Percentiles rank a stretch among this genome's conserved stretches.
These are phyloP conservation scores for Protomyces inouyei DNA, from an alignment of 1,139 yeast genomes.

Conservation along the genomic window DNA sequence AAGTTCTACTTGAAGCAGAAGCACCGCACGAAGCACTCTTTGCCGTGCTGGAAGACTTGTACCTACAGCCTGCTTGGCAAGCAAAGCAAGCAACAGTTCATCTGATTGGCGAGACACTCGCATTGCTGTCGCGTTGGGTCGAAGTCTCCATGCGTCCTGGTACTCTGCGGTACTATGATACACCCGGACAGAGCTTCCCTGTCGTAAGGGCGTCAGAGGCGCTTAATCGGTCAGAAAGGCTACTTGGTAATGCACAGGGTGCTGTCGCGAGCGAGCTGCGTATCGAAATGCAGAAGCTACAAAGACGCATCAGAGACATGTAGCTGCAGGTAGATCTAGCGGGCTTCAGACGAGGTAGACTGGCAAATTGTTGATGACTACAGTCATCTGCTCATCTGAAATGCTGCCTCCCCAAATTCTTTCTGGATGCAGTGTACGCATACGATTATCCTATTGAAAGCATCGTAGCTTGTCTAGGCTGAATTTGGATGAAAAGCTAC, in stretches of 20 bases:
- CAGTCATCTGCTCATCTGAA: no score
- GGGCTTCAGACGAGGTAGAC: no score
- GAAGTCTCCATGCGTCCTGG: constrained; percentile 13
- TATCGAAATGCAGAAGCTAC: not conserved
- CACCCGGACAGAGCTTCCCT: not conserved
- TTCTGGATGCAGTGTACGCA: no score
- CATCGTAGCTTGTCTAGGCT: not conserved
- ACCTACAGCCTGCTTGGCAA: constrained; percentile 41
- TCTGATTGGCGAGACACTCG: constrained; percentile 23
- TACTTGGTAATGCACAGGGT: not conserved
- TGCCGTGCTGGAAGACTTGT: constrained; percentile 59
- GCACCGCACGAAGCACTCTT: constrained; percentile 66
- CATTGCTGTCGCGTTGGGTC: constrained; percentile 1
- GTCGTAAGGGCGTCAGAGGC: not conserved
- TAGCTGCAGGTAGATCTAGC: not conserved
- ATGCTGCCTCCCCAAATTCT: no score
- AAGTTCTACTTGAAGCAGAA: constrained; percentile 72
- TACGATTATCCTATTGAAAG: not conserved
- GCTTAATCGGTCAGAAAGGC: not conserved
- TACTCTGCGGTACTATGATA: not conserved
- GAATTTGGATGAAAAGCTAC: no score
- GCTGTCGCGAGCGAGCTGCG: not conserved
- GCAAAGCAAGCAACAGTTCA: constrained; percentile 25
- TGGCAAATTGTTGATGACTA: no score
- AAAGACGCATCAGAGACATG: not conserved